These are phyloP conservation scores for Ogataea methylovora DNA, from an alignment of 805 yeast species.

Conservation along the genomic window DNA sequence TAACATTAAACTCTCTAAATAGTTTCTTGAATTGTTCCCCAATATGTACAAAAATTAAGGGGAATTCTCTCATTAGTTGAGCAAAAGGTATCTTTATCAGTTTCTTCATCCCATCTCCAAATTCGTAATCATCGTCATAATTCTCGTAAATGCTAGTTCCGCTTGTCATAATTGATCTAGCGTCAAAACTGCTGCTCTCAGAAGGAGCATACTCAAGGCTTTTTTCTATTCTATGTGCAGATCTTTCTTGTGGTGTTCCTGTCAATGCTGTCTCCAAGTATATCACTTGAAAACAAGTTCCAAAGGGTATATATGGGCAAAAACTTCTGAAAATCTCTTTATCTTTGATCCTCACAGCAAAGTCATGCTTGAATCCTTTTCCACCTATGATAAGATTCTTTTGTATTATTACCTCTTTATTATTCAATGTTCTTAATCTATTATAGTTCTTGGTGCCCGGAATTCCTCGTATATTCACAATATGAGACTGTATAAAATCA, in stretches of 20 bases:
- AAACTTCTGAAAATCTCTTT: constrained; percentile 46
- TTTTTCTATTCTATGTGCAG: too few relatives aligned
- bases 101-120: too few relatives aligned
- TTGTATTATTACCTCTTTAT: constrained; percentile 46
- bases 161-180: too few relatives aligned
- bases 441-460: constrained; percentile 20
- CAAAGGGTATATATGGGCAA: constrained; percentile 52
- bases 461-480: constrained; percentile 32
- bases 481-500: constrained; percentile 59
- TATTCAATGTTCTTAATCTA: constrained; percentile 44
- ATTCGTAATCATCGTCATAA: background rate
- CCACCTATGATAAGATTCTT: constrained; percentile 49
- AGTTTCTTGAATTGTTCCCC: constrained; percentile 31
- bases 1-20: constrained; percentile 28
- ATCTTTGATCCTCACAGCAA: constrained; percentile 34
- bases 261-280: constrained; percentile 49
- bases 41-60: constrained; percentile 28
- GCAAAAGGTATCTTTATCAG: constrained; percentile 25
- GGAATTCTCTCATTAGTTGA: constrained; percentile 31
- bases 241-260: constrained; percentile 29
- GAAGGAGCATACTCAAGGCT: constrained; percentile 1
- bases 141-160: too few relatives aligned
- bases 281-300: constrained; percentile 47
- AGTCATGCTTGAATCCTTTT: constrained; percentile 46
- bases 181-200: too few relatives aligned